A percentile compares a stretch with the other conserved stretches of the same genome.
Evolutionary conservation across 257 asterid species (phyloP).

Genomic region (Solanum rostratum): DNA sequence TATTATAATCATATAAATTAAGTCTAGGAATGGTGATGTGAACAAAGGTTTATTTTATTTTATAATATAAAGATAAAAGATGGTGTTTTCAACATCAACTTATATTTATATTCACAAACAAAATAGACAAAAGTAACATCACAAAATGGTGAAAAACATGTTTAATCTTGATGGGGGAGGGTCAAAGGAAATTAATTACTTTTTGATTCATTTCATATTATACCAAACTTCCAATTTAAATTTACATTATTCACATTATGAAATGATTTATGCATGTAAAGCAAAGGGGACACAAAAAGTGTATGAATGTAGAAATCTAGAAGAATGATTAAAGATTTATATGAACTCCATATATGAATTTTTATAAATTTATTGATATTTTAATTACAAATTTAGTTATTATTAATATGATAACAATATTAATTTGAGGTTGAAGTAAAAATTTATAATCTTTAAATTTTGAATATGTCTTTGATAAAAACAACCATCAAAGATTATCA

Average conservation of each 20-base stretch:
- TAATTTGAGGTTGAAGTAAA: not conserved
- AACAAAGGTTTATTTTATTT: too few relatives aligned
- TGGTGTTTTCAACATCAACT: too few relatives aligned
- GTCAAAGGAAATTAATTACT: not conserved
- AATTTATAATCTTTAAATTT: not conserved
- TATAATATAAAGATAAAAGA: too few relatives aligned
- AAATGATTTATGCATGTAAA: not conserved
- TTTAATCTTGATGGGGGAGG: not conserved
- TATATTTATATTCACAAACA: too few relatives aligned
- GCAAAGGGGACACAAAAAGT: not conserved
- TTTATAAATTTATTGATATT: not conserved
- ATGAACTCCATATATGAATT: not conserved
- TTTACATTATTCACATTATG: not conserved
- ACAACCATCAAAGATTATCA: not conserved
- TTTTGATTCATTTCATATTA: not conserved
- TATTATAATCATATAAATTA: too few relatives aligned
- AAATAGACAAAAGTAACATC: not conserved
- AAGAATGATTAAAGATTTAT: not conserved
- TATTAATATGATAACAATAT: not conserved
- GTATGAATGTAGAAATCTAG: not conserved
- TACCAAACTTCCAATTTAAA: not conserved
- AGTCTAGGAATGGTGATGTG: too few relatives aligned
- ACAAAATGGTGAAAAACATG: not conserved
- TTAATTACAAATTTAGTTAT: not conserved
- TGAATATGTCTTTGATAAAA: fast-evolving